Base-by-base conservation (phyloP, 2,329 filamentous ascomycete species). In the Botrytis hyacinthi region DNA sequence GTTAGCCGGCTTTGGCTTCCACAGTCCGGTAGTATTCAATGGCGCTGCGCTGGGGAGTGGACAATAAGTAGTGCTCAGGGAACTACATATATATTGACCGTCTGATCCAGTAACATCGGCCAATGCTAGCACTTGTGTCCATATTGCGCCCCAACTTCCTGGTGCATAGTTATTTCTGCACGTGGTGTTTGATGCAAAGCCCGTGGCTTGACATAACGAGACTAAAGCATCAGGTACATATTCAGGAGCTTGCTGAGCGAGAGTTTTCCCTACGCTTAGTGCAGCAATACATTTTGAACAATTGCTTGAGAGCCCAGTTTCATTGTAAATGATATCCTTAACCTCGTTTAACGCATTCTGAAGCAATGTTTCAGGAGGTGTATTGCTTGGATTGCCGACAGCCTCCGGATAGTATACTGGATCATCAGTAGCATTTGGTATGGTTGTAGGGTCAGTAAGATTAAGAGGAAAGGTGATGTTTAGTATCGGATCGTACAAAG, bases 31-130 rank as follows among this genome's bases (percentile, higher is more conserved):
- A 2, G 82, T 84, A 75, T 87, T 83, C 44, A 86, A 79, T 0
- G 84, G 82, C 10, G 81, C 81, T 4, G 86, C 84, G 0, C 78
- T 78, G 9, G 87, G 87, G 20, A 79, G 77, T 1, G 83, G 79
- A 77, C 88, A 90, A 77, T 85, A 88, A 8, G 76, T 82, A 44
- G 78, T 83, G 70, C 82, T 84, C 8, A 89, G 76, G 26, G 81
- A 84, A 75, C 85, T 84, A 81, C 88, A 90, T 63, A 90, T 89
- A 74, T 87, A 88, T 72, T 84, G 81, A 8, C 87, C 88, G 78
- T 90, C 88, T 3, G 85, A 81, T 14, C 87, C 87, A 32, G 81
- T 81, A 14, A 89, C 82, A 78, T 89, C 84, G 12, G 87, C 87
- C 61, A 85, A 82, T 4, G 85, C 83, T 46, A 90, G 80, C 2